These are phyloP conservation scores for Dioscorea zingiberensis DNA, from an alignment of 106 monocot species.

Conservation along the genomic window DNA sequence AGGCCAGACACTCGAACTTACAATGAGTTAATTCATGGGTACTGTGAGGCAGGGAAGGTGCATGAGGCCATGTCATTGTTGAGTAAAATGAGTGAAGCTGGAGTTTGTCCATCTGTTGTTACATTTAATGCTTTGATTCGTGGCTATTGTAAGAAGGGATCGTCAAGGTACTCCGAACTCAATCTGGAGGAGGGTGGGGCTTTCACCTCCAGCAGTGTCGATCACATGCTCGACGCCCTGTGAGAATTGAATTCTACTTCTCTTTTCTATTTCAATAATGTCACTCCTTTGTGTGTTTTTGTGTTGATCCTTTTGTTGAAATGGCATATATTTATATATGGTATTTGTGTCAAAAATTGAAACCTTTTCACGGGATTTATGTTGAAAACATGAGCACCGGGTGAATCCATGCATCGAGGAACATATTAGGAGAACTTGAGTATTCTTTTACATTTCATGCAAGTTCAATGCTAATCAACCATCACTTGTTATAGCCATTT, in stretches of 20 bases:
- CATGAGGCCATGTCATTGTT: not conserved
- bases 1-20: not conserved
- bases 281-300: too few relatives aligned
- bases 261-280: not conserved
- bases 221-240: conserved; percentile 59
- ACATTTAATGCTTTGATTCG: conserved; percentile 14
- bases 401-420: too few relatives aligned
- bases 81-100: not conserved
- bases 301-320: too few relatives aligned
- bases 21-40: conserved; percentile 2
- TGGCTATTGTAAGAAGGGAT: conserved; percentile 21
- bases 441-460: too few relatives aligned
- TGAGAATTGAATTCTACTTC: not conserved
- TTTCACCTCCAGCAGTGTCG: conserved; percentile 70
- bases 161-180: conserved; percentile 64
- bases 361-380: too few relatives aligned
- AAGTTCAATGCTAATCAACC: too few relatives aligned
- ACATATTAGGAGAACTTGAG: too few relatives aligned
- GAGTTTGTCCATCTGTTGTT: not conserved
- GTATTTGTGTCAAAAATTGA: too few relatives aligned
- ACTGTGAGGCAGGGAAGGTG: not conserved
- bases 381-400: too few relatives aligned
- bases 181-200: conserved; percentile 76
- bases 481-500: too few relatives aligned
- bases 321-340: too few relatives aligned